Base-by-base conservation (phyloP, 345 rosid species). In the Gossypium arboreum region DNA sequence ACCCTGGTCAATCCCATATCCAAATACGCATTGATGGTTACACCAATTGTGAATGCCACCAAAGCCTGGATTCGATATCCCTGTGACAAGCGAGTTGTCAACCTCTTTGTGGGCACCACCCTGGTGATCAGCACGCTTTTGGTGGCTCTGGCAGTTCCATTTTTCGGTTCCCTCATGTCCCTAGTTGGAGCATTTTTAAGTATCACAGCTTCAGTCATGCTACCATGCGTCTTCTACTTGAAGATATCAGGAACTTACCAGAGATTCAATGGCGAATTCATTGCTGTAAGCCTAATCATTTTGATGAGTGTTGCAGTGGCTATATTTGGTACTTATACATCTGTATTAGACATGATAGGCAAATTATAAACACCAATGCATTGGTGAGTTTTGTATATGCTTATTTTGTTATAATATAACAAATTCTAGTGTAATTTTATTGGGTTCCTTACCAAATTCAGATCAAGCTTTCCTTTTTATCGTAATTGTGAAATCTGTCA, bases 131-230 rank as follows among this genome's bases (percentile, higher is more conserved):
- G 89, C 79, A 90, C 86, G 0, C 85, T 78, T 27, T 68, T 84
- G 20, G 82, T 87, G 52, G 94, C 94, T 51, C 71, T 86, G 54
- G 75, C 75, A 2, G 68, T 91, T 60, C 91, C 90, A 0, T 88
- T 82, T 68, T 88, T 88, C 5, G 88, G 83, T 70, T 84, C 81
- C 12, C 84, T 92, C 18, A 86, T 85, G 88, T 83, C 86, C 1
- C 72, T 92, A 60, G 91, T 86, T 0, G 97, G 97, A 73, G 97
- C 94, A 9, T 76, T 86, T 76, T 82, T 89, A 71, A 82, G 86
- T 24, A 83, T 81, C 25, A 60, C 85, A 1, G 86, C 85, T 16
- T 86, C 91, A 3, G 73, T 89, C 15, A 50, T 88, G 56, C 55
- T 89, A 66, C 90, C 91, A 0, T 91, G 88, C 72, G 54, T 81